Base-by-base conservation (phyloP, 2,329 filamentous ascomycete genomes). In the Cercospora nicotianae region DNA sequence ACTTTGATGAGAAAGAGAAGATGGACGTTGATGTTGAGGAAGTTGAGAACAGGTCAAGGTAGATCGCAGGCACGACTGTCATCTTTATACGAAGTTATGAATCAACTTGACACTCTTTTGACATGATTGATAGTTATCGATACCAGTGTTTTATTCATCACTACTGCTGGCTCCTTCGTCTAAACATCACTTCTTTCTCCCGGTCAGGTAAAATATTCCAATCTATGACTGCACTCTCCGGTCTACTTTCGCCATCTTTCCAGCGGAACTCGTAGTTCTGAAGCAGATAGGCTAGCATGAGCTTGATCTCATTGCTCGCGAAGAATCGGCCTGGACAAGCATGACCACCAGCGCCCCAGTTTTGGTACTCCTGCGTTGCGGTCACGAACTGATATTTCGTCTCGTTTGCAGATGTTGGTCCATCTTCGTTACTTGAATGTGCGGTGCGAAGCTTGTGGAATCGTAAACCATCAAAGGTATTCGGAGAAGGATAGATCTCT, bases 271-370 rank as follows among this genome's bases (percentile, higher is more conserved):
- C 76, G 67, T 77, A 76, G n/a, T 75, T 69, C 39, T 73, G 57
- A 12, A 76, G 66, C 23, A 77, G 48, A 51, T 76, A 70, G 3
- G 67, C 70, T 12, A 78, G 45, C 10, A 75, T 67, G 42, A 77
- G 63, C 64, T 77, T 77, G 53, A 76, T 72, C 51, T 74, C 72
- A 42, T 74, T 73, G 18, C 67, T 66, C 9, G 73, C 76, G 30
- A 77, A 75, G 65, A 75, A 77, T 12, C 77, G 67, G 1, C 77
- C 76, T 2, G 76, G 76, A 63, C 77, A 75, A n/a, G 72, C 74
- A 60, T 75, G 72, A 12, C 67, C 63, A 18, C 76, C 76, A 20
- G 70, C 60, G n/a, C 75, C 75, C 67, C 74, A 76, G 7, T 63
- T 71, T 20, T 76, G 31, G 61, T 74, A 69, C 18, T 65, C 59